Percentiles rank a stretch among this genome's conserved stretches.
These are phyloP conservation scores for Coffea canephora DNA, from an alignment of 257 asterid species.

Conservation along the genomic window DNA sequence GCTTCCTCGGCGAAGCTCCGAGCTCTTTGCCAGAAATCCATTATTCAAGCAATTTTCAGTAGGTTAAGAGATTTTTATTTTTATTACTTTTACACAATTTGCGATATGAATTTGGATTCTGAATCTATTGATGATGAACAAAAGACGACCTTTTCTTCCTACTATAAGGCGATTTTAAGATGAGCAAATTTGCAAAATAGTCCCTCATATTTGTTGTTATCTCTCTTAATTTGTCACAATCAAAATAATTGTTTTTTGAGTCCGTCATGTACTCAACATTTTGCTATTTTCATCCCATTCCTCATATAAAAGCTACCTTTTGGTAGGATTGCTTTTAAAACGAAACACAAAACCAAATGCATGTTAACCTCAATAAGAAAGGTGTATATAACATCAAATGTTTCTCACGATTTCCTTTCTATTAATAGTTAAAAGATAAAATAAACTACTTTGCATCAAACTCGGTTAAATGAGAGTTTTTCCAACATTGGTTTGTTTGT, in stretches of 20 bases:
- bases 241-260: too few relatives aligned
- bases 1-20: conserved; percentile 85
- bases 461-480: too few relatives aligned
- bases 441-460: too few relatives aligned
- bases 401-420: too few relatives aligned
- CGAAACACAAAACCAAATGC: too few relatives aligned
- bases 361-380: too few relatives aligned
- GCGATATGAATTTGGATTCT: neutral
- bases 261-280: neutral
- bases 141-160: neutral
- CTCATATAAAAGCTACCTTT: neutral
- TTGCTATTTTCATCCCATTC: neutral
- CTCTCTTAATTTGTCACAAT: neutral
- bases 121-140: neutral
- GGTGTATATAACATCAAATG: too few relatives aligned
- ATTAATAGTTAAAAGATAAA: too few relatives aligned
- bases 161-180: neutral
- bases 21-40: conserved; percentile 91
- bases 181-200: neutral
- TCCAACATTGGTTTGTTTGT: too few relatives aligned
- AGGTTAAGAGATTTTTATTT: neutral
- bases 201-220: neutral
- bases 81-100: neutral
- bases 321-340: neutral
- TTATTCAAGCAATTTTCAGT: conserved; percentile 11